These are phyloP conservation scores for Sphenostylis stenocarpa DNA, from an alignment of 306 rosid species.

Conservation along the genomic window DNA sequence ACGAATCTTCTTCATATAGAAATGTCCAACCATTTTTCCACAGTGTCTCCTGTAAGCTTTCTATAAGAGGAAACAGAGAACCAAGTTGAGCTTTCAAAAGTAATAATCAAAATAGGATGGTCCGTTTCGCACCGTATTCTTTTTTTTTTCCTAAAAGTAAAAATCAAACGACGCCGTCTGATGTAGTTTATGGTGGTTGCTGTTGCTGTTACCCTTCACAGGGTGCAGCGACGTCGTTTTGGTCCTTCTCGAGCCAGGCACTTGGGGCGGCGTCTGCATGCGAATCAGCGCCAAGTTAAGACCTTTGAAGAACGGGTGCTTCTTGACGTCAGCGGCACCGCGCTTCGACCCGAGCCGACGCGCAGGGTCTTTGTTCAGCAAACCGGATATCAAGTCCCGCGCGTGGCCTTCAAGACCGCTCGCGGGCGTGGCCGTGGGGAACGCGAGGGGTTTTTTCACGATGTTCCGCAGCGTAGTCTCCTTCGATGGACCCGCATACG, in stretches of 20 bases:
- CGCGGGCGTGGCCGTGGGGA: slow-evolving; percentile 56
- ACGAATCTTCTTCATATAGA: slow-evolving; percentile 36
- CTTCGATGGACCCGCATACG: slow-evolving; percentile 77
- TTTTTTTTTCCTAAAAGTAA: slow-evolving; percentile 38
- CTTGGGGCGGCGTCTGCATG: slow-evolving; percentile 66
- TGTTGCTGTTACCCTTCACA: not conserved
- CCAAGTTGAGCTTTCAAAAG: no score
- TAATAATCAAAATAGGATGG: no score
- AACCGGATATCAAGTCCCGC: slow-evolving; percentile 59
- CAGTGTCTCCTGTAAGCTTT: not conserved
- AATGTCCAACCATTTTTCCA: slow-evolving; percentile 11
- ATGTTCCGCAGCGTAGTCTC: slow-evolving; percentile 69
- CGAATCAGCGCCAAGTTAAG: slow-evolving; percentile 78
- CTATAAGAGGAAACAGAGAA: slow-evolving; percentile 21
- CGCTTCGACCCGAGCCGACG: slow-evolving; percentile 83
- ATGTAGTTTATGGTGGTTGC: not conserved
- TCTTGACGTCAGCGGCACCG: slow-evolving; percentile 90
- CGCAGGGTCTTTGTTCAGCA: slow-evolving; percentile 70
- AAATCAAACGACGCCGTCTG: slow-evolving; percentile 52
- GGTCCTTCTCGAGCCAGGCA: slow-evolving; percentile 48
- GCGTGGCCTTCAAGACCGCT: slow-evolving; percentile 68
- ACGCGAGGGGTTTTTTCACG: slow-evolving; percentile 57
- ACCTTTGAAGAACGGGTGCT: slow-evolving; percentile 72
- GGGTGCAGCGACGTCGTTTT: slow-evolving; percentile 52
- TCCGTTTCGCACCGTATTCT: not conserved